phyloP scores from a whole-genome alignment of 148 eudicot species.

The Oxyria digyna region DNA sequence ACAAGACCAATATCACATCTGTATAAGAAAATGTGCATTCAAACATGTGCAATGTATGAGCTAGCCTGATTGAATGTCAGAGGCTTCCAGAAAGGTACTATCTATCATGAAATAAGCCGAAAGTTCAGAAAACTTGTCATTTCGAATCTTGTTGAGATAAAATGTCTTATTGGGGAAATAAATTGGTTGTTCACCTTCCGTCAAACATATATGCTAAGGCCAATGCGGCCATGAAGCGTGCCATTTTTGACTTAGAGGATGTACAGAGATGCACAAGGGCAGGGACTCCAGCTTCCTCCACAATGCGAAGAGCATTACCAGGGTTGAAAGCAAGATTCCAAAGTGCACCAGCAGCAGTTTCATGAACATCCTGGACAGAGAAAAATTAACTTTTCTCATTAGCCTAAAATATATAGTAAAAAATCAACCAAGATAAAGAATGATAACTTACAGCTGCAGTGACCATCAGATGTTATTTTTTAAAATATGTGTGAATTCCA shows the following conservation, averaged over 20 bases:
- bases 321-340: constrained; percentile 96
- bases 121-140: neutral
- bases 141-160: neutral
- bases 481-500: neutral
- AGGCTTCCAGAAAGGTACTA: neutral
- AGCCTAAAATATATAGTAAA: neutral
- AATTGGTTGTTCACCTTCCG: constrained; percentile 47
- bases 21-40: neutral
- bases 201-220: constrained; percentile 96
- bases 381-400: neutral
- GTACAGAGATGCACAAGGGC: constrained; percentile 77
- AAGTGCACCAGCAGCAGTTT: constrained; percentile 98
- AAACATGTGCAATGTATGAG: neutral
- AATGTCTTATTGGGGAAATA: neutral
- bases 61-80: neutral
- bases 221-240: constrained; percentile 95
- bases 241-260: constrained; percentile 89
- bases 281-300: constrained; percentile 90
- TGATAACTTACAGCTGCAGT: neutral
- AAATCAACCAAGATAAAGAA: neutral
- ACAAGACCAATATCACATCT: neutral
- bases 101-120: neutral
- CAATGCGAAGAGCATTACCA: constrained; percentile 86
- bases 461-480: neutral
- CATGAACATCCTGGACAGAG: constrained; percentile 74